Evolutionary conservation across 257 asterid genomes (phyloP).

Genomic region (Gynochthodes officinalis): DNA sequence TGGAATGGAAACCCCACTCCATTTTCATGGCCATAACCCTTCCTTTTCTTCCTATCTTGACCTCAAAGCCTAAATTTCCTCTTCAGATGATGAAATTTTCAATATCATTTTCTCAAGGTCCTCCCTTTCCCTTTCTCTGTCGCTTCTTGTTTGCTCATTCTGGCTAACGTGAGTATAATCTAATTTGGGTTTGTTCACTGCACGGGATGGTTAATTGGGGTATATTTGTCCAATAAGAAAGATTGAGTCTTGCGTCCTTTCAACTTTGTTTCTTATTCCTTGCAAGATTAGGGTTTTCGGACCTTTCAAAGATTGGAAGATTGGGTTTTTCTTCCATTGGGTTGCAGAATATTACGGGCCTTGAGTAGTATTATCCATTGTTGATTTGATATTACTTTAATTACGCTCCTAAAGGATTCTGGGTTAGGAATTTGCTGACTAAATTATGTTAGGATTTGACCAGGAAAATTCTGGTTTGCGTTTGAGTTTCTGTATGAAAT

Average conservation of each 20-base stretch:
- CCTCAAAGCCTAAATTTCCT: not conserved
- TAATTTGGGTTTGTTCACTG: constrained; percentile 7
- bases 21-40: constrained; percentile 1
- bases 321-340: not conserved
- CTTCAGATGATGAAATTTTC: constrained; percentile 17
- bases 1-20: constrained; percentile 13
- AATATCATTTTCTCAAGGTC: too few species aligned
- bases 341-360: not conserved
- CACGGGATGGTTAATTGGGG: not conserved
- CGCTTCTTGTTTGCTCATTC: constrained; percentile 8
- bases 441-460: too few species aligned
- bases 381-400: not conserved
- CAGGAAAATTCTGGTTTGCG: too few species aligned
- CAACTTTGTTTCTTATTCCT: constrained; percentile 14
- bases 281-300: constrained; percentile 15
- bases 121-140: not conserved
- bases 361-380: not conserved
- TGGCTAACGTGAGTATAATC: not conserved
- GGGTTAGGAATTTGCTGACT: constrained; percentile 8
- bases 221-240: constrained; percentile 11
- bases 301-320: not conserved
- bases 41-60: not conserved
- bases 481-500: too few species aligned
- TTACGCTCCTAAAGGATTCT: not conserved
- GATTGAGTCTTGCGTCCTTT: constrained; percentile 17